These are phyloP conservation scores for Glycine soja DNA, from an alignment of 306 rosid genomes.

Conservation along the genomic window DNA sequence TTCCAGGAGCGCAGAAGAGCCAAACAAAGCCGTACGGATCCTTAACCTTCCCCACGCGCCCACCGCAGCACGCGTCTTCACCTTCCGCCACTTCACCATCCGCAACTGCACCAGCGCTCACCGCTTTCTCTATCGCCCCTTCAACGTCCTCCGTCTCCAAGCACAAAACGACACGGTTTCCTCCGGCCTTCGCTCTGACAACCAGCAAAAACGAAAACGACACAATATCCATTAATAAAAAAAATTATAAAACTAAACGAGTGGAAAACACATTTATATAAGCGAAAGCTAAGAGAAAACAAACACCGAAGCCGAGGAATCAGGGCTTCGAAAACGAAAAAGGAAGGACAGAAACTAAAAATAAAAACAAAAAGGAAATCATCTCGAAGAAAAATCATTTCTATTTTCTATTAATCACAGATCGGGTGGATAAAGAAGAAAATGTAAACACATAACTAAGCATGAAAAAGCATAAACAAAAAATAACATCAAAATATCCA, in stretches of 20 bases:
- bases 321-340: neutral
- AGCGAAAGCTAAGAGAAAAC: neutral
- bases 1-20: conserved; percentile 49
- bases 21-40: conserved; percentile 80
- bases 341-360: neutral
- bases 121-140: conserved; percentile 63
- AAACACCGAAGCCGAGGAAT: neutral
- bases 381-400: neutral
- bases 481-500: neutral
- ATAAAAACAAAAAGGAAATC: neutral
- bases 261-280: neutral
- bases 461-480: too few relatives aligned
- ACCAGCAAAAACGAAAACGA: neutral
- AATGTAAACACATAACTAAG: too few relatives aligned
- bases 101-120: conserved; percentile 60
- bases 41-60: conserved; percentile 69
- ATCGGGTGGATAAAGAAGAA: neutral
- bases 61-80: conserved; percentile 63
- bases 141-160: conserved; percentile 67
- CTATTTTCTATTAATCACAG: neutral
- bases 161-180: conserved; percentile 52
- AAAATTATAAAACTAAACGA: too few relatives aligned
- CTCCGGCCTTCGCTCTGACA: conserved; percentile 50
- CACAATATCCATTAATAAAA: neutral
- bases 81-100: conserved; percentile 59